Conservation (phyloP, 345 rosid species). For the Rubroshorea leprosula region DNA sequence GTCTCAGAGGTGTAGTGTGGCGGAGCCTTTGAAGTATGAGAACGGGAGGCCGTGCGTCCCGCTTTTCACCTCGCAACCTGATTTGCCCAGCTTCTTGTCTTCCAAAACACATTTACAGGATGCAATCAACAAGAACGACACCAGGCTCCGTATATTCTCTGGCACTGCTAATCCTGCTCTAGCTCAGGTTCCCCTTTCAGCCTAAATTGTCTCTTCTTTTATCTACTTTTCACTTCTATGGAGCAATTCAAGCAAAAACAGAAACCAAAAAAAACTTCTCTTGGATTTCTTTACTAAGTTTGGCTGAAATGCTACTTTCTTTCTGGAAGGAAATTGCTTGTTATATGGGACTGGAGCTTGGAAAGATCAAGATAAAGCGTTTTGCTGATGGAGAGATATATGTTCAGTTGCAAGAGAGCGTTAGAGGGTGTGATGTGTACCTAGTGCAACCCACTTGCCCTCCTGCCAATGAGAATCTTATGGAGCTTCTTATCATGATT, state of each 20-base stretch:
- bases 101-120: slow-evolving; percentile 31
- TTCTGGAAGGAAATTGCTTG: slow-evolving; percentile 71
- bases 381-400: slow-evolving; percentile 97
- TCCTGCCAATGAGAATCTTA: slow-evolving; percentile 96
- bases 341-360: slow-evolving; percentile 93
- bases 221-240: no score
- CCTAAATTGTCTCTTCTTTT: neutral
- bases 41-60: slow-evolving; percentile 50
- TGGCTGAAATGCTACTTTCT: neutral
- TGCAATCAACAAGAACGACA: slow-evolving; percentile 35
- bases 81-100: slow-evolving; percentile 33
- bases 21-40: slow-evolving; percentile 55
- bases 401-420: slow-evolving; percentile 96
- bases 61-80: slow-evolving; percentile 23
- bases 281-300: neutral
- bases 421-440: slow-evolving; percentile 95
- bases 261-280: neutral
- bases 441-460: slow-evolving; percentile 97
- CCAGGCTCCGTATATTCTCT: slow-evolving; percentile 80
- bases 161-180: slow-evolving; percentile 95
- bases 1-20: slow-evolving; percentile 52
- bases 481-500: slow-evolving; percentile 93
- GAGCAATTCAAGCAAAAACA: neutral
- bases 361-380: slow-evolving; percentile 81
- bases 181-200: slow-evolving; percentile 48